Evolutionary conservation across 352 stramenopile genomes (phyloP), one percentile per base, ranked within the genome.

Genomic region (Poterioochromonas sp.): DNA sequence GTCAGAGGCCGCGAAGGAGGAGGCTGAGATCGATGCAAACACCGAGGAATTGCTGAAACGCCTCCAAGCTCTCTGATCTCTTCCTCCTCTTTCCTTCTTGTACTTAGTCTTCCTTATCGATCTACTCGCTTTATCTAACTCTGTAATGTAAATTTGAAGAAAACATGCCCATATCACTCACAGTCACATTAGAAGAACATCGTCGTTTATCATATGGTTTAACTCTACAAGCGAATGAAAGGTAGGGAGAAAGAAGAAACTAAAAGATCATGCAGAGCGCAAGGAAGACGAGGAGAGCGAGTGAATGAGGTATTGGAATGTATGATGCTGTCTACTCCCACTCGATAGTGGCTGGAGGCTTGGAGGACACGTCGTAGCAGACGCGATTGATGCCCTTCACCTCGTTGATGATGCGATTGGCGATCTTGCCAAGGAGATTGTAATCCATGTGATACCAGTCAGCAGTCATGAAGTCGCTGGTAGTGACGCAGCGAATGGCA

Each of bases 391-490:
- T 97, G 54, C 94, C 94, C 47, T 88, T 87, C 80, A 99, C 94
- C 86, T 98, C 94, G 84, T 98, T 99, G 83, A 98, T 98, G 81
- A 99, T 97, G 68, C 93, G 88, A 85, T 94, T 98, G 51, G 90
- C 34, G 90, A 99, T 98, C 71, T 86, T 91, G 40, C 90, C 92
- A 78, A 99, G 89, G 49, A 98, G 88, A 73, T 98, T 93, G 84
- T 98, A 98, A 53, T 95, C 94, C 86, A 99, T 95, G 84, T 97
- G 92, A 86, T 98, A 98, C 91, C 96, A 99, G 85, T 99, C 94
- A 26, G 95, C 96, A 37, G 95, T 99, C 96, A 99, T 99, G 85
- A 97, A 99, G 85, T 99, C 96, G 39, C 92, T 98, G n/a, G 96
- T 98, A 78, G 93, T 95, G 34, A 99, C 95, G 79, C 92, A 96